Base-by-base conservation (phyloP, 345 rosid species). In the Noccaea bulbosa region DNA sequence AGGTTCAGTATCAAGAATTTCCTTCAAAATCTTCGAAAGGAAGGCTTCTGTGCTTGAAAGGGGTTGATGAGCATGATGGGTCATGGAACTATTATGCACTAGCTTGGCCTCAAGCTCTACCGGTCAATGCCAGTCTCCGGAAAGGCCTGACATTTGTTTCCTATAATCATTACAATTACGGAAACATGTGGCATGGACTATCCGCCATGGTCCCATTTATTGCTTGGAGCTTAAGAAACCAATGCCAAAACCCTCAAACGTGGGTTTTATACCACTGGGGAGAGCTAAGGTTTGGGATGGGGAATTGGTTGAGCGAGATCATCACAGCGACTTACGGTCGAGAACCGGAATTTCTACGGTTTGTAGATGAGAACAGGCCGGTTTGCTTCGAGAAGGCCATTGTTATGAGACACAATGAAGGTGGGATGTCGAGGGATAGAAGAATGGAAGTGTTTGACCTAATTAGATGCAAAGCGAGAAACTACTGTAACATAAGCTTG, bases 211-310 rank as follows among this genome's bases (percentile, higher is more conserved):
- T 81, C 7, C 92, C 96, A 0, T 86, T 89, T 55, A 80, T 89
- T 20, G 81, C 90, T 2, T 87, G 98, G 98, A 83, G 83, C 71
- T 62, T 15, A 73, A 81, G 53, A 62, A 80, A 89, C 58, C 58
- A 59, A 3, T 86, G 96, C 12, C 74, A 54, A 27, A 22, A 41
- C 3, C 96, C 94, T 0, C 74, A 64, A 24, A 79, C 84, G 77
- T 89, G 96, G 94, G 51, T 86, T 44, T 65, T 92, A 58, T 89
- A 81, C 73, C 93, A 85, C 39, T 75, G 86, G 90, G 92, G 96
- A 8, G 96, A 89, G 58, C 71, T 89, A 11, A 78, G 96, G 78
- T 37, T 72, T 46, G 22, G 40, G 4, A 87, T 86, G 83, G 83
- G 83, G 7, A n/a, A 48, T 6, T 86, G 93, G 93, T 37, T 87